Evolutionary conservation across 345 rosid genomes (phyloP).

Genomic region (Noccaea bulbosa): DNA sequence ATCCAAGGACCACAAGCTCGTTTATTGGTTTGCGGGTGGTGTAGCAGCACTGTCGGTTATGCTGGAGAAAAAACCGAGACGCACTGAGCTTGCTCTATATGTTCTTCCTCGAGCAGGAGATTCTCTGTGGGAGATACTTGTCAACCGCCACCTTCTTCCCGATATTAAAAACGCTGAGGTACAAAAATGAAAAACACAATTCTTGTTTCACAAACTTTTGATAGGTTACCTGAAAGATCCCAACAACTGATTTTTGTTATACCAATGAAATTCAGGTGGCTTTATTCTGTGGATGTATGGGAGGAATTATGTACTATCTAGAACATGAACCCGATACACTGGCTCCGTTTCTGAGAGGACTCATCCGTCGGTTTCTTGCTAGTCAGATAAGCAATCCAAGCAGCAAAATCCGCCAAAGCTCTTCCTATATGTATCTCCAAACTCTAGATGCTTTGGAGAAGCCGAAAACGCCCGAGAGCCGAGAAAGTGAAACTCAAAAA

Average conservation of each 20-base stretch:
- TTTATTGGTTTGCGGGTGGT: slow-evolving; percentile 94
- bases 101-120: slow-evolving; percentile 99
- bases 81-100: slow-evolving; percentile 93
- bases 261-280: slow-evolving; percentile 64
- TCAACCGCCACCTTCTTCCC: slow-evolving; percentile 86
- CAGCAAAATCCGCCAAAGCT: slow-evolving; percentile 52
- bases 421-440: slow-evolving; percentile 76
- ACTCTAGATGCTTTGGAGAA: slow-evolving; percentile 66
- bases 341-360: slow-evolving; percentile 92
- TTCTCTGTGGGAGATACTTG: slow-evolving; percentile 91
- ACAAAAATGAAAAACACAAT: slow-evolving; percentile 17
- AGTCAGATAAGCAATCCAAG: slow-evolving; percentile 90
- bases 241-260: not conserved
- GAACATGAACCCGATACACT: slow-evolving; percentile 95
- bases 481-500: slow-evolving; percentile 53
- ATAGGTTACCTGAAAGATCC: too few species aligned
- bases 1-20: slow-evolving; percentile 87
- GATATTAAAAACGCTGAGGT: slow-evolving; percentile 93
- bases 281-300: slow-evolving; percentile 94
- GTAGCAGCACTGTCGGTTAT: slow-evolving; percentile 88
- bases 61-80: slow-evolving; percentile 90
- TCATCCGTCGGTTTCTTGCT: slow-evolving; percentile 92
- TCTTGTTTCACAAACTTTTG: slow-evolving; percentile 3
- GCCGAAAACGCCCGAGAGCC: slow-evolving; percentile 58
- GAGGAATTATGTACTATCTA: slow-evolving; percentile 96